Evolutionary conservation across 306 rosid genomes (phyloP).

Genomic region (Acacia confusa): DNA sequence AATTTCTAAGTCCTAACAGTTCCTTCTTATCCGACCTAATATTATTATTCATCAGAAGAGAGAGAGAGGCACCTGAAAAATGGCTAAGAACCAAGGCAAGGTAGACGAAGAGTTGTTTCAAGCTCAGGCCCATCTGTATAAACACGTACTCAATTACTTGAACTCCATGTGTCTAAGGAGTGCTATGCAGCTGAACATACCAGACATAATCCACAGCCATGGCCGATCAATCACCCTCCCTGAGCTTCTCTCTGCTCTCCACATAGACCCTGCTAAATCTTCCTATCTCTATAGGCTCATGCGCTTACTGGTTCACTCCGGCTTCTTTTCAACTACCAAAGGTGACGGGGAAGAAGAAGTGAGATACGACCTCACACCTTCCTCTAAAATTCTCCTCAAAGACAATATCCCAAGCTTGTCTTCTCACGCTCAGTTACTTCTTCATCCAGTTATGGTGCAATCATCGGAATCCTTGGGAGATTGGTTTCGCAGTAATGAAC

Average conservation of each 20-base stretch:
- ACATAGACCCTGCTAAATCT: background rate
- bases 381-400: conserved; percentile 32
- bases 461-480: conserved; percentile 26
- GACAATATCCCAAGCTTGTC: conserved; percentile 30
- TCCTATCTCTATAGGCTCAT: conserved; percentile 5
- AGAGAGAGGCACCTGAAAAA: background rate
- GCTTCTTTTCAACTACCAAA: background rate
- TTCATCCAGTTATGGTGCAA: conserved; percentile 26
- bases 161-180: background rate
- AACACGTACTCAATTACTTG: background rate
- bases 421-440: conserved; percentile 18
- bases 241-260: background rate
- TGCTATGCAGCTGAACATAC: background rate
- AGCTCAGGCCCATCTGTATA: conserved; percentile 3
- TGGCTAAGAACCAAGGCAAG: background rate
- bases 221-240: conserved; percentile 6
- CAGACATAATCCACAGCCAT: conserved; percentile 4
- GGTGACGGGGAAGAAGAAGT: background rate
- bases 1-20: too few relatives aligned
- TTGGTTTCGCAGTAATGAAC: conserved; percentile 41
- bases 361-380: conserved; percentile 39
- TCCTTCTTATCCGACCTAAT: background rate
- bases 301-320: conserved; percentile 4
- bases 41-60: background rate
- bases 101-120: background rate